Base-by-base conservation (phyloP, 2,329 filamentous ascomycete genomes). In the Aspergillaceae sp. region DNA sequence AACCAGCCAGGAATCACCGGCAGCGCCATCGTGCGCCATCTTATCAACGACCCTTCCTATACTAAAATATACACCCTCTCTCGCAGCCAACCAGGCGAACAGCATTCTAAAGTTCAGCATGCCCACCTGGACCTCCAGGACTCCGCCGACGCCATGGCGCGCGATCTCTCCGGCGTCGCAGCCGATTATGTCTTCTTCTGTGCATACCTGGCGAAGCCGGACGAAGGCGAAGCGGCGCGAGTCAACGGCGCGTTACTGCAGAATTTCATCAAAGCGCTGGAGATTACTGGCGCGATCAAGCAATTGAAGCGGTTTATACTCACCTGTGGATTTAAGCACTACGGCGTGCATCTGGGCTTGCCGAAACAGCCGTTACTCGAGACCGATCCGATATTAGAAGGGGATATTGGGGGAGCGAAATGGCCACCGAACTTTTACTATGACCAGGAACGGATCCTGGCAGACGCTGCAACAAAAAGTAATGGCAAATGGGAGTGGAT, bases 381-480 rank as follows among this genome's bases (percentile, higher is more conserved):
- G 53, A 59, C 64, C 9, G 72, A 75, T 45, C 67, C 68, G 1
- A 71, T 68, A 66, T 59, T 75, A 3, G 65, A 66, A 6, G 41
- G 38, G 6, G 11, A 34, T 7, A 8, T 19, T 26, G 51, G 41
- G 2, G 63, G 61, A 2, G 43, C 43, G 3, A 59, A 63, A 8
- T 64, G 67, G 43, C 68, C 67, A 3, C 66, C 67, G 2, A 78
- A 74, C 57, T 78, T 77, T 55, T 78, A 78, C 56, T 76, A 76
- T 53, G 55, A 62, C 33, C 74, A 77, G 54, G 70, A 78, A 52
- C 60, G 66, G 27, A 68, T 74, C 45, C 58, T 77, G 2, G 50
- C 54, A 11, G 54, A 66, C 0, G 61, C 56, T 10, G 61, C 60
- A 28, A 49, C 54, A 19, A 19, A 19, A 19, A 19, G 19, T 3